These are phyloP conservation scores for Tolypocladium tundrense DNA, from an alignment of 2,329 filamentous ascomycete species.

Conservation along the genomic window DNA sequence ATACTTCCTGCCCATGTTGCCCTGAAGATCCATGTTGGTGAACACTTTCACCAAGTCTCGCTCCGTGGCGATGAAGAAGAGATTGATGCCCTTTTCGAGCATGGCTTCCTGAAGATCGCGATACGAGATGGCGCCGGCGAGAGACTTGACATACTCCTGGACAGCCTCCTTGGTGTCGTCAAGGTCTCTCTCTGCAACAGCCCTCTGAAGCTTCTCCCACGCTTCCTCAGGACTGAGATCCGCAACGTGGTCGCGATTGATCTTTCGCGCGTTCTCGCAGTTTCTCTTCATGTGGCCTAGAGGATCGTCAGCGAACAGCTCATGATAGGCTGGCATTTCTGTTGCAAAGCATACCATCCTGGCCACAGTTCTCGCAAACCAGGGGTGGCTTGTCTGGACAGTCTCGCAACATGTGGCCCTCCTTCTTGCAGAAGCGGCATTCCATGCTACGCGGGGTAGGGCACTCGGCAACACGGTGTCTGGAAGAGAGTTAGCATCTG, in stretches of 20 bases:
- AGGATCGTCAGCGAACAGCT: constrained; percentile 4
- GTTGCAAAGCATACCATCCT: constrained; percentile 37
- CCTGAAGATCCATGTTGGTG: constrained; percentile 64
- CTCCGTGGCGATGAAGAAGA: constrained; percentile 55
- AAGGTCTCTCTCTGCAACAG: constrained; percentile 43
- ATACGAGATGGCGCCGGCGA: constrained; percentile 45
- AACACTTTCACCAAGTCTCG: constrained; percentile 44
- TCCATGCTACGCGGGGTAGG: constrained; percentile 19
- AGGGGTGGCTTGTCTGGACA: constrained; percentile 50
- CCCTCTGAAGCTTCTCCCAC: constrained; percentile 45
- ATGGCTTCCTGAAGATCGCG: constrained; percentile 50
- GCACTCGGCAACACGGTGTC: constrained; percentile 24
- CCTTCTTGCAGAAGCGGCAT: constrained; percentile 37
- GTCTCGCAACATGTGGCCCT: constrained; percentile 46
- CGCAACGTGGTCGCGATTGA: constrained; percentile 42
- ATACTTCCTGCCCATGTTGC: constrained; percentile 55
- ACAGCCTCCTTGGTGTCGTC: constrained; percentile 52
- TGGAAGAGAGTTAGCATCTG: constrained; percentile 6
- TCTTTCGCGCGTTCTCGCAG: constrained; percentile 49
- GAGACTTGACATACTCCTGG: constrained; percentile 51
- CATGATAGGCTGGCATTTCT: neutral
- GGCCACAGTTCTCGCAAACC: constrained; percentile 50
- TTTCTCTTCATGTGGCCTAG: constrained; percentile 44
- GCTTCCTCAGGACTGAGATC: constrained; percentile 43
- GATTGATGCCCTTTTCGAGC: constrained; percentile 38